phyloP scores from a whole-genome alignment of 108 stramenopile genomes.

The Cylindrotheca fusiformis region DNA sequence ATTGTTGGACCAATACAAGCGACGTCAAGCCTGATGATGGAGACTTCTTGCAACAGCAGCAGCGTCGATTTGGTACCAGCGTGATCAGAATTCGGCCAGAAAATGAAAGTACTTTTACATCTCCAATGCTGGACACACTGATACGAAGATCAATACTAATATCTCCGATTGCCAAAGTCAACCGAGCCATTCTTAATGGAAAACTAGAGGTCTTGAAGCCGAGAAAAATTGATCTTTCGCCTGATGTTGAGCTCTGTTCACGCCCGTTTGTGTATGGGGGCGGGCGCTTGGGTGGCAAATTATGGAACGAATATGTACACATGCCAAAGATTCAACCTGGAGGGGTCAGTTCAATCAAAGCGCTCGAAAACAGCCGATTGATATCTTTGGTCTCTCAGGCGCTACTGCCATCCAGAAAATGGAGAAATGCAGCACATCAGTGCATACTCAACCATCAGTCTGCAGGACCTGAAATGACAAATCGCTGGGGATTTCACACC shows the following conservation, averaged over 20 bases:
- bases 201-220: constrained; percentile 7
- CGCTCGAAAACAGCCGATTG: neutral
- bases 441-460: constrained; percentile 12
- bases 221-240: constrained; percentile 27
- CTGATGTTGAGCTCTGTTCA: constrained; percentile 24
- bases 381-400: constrained; percentile 7
- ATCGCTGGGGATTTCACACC: no score
- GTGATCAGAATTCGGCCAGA: neutral
- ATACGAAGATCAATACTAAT: constrained; percentile 13
- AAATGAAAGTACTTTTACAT: neutral
- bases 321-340: neutral
- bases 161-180: constrained; percentile 20
- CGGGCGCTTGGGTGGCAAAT: constrained; percentile 26
- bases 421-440: constrained; percentile 7
- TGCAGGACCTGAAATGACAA: no score
- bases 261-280: constrained; percentile 40
- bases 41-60: neutral
- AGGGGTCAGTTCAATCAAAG: neutral
- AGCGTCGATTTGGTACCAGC: neutral
- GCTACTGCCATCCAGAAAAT: neutral
- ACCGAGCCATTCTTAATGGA: neutral
- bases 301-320: constrained; percentile 35
- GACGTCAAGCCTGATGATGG: neutral
- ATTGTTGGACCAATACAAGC: constrained; percentile 11
- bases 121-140: constrained; percentile 8